Percentiles rank a stretch among this genome's conserved stretches.
Conservation (phyloP, 495 filamentous ascomycete genomes). For the Aspergillus heteromorphus region DNA sequence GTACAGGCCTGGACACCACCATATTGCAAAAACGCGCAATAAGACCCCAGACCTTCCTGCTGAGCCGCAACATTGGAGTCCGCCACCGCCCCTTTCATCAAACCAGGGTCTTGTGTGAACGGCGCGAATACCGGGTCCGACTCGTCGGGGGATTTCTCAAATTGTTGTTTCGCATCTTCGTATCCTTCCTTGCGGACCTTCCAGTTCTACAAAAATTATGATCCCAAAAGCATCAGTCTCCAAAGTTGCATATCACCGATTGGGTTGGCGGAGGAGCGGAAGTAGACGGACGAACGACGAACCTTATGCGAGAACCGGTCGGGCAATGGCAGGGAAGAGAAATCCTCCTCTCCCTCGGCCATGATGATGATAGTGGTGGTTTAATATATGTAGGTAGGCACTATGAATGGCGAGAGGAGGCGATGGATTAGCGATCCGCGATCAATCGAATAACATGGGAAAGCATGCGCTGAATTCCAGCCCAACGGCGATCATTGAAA, state of each 20-base stretch:
- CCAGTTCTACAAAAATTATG: slow-evolving; percentile 70
- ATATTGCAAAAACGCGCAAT: slow-evolving; percentile 87
- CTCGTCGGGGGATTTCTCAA: slow-evolving; percentile 82
- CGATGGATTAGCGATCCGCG: background rate
- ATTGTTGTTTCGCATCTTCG: slow-evolving; percentile 82
- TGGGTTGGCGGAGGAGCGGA: background rate
- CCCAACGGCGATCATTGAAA: background rate
- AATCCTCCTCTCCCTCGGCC: slow-evolving; percentile 71
- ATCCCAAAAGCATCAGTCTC: slow-evolving; percentile 18
- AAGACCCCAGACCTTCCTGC: slow-evolving; percentile 79
- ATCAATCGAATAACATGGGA: background rate
- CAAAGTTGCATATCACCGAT: background rate
- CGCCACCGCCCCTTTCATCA: slow-evolving; percentile 89
- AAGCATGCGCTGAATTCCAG: background rate
- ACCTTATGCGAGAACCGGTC: slow-evolving; percentile 90
- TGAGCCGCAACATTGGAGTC: slow-evolving; percentile 98
- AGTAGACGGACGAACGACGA: slow-evolving; percentile 13
- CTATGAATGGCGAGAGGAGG: background rate
- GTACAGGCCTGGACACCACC: slow-evolving; percentile 73
- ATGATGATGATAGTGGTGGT: slow-evolving; percentile 31
- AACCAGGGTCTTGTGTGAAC: slow-evolving; percentile 74
- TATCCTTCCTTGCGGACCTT: slow-evolving; percentile 96
- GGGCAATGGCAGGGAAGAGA: slow-evolving; percentile 69
- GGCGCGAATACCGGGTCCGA: slow-evolving; percentile 77
- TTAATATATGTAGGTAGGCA: background rate